Percentiles rank a stretch among this genome's conserved stretches.
Conservation (phyloP, 2,329 filamentous ascomycete genomes). For the Sporothrix schenckii region DNA sequence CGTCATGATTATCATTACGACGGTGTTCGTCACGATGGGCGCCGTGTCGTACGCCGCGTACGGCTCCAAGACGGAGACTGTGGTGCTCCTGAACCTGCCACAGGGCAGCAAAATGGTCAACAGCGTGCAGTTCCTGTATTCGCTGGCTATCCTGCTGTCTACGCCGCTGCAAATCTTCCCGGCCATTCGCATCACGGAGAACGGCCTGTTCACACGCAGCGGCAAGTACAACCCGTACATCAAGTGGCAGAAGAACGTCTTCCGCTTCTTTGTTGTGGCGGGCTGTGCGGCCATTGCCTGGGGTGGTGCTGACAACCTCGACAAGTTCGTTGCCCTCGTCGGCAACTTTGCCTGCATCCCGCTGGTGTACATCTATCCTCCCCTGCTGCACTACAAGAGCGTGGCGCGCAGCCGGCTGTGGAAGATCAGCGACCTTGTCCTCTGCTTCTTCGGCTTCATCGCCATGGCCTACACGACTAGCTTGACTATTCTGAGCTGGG, state of each 20-base stretch:
- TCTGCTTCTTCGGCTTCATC: slow-evolving; percentile 79
- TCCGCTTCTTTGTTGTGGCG: slow-evolving; percentile 89
- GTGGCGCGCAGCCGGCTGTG: slow-evolving; percentile 71
- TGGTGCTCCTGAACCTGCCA: slow-evolving; percentile 92
- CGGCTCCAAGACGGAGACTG: slow-evolving; percentile 91
- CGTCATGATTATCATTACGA: slow-evolving; percentile 94
- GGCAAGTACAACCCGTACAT: slow-evolving; percentile 98
- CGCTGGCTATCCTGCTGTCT: slow-evolving; percentile 92
- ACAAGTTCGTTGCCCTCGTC: slow-evolving; percentile 96
- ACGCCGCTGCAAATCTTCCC: slow-evolving; percentile 97
- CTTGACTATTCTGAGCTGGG: slow-evolving; percentile 86
- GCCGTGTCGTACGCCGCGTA: slow-evolving; percentile 95
- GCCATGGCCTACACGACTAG: slow-evolving; percentile 92
- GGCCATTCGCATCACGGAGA: slow-evolving; percentile 94
- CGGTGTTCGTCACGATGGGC: slow-evolving; percentile 88
- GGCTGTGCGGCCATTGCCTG: slow-evolving; percentile 86
- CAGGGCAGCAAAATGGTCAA: slow-evolving; percentile 97
- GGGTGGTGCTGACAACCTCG: slow-evolving; percentile 87
- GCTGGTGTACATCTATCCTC: slow-evolving; percentile 95
- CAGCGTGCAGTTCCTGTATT: slow-evolving; percentile 93
- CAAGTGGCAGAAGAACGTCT: slow-evolving; percentile 99
- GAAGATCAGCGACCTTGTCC: slow-evolving; percentile 69
- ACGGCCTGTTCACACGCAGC: slow-evolving; percentile 87
- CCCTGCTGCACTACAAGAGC: slow-evolving; percentile 82
- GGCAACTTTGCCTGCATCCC: slow-evolving; percentile 98